phyloP scores from a whole-genome alignment of 2,329 filamentous ascomycete species.

The Fusarium verticillioides region DNA sequence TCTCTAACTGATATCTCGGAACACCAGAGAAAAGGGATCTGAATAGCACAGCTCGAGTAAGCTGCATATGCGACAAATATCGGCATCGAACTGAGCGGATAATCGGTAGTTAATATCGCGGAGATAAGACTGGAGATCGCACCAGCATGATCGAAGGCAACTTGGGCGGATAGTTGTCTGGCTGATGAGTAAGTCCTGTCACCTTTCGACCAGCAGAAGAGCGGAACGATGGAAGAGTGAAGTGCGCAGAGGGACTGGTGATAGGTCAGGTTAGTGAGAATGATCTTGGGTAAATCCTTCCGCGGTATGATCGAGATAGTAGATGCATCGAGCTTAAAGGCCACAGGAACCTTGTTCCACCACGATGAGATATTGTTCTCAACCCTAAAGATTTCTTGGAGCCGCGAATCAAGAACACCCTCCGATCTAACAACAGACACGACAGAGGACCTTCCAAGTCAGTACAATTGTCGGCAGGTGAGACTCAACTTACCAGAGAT shows the following conservation, averaged over 20 bases:
- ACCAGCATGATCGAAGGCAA: not conserved
- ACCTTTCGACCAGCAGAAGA: not conserved
- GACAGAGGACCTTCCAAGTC: not conserved
- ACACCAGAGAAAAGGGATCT: conserved; percentile 10
- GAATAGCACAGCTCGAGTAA: not conserved
- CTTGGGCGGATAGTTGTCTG: not conserved
- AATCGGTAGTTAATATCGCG: fast-evolving
- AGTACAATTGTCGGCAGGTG: fast-evolving
- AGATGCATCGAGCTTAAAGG: not conserved
- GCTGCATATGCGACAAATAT: conserved; percentile 4
- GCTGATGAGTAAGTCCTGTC: not conserved
- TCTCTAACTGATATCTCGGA: fast-evolving
- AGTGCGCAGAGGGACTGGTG: not conserved
- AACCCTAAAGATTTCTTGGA: not conserved
- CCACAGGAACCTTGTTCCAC: not conserved
- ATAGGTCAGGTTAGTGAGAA: not conserved
- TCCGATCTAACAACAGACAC: not conserved
- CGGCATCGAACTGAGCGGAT: fast-evolving
- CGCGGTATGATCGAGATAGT: fast-evolving
- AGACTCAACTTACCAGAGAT: not conserved
- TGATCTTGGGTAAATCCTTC: fast-evolving
- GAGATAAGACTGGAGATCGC: not conserved
- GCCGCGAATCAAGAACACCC: fast-evolving
- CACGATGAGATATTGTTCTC: not conserved
- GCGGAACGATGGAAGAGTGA: not conserved